Evolutionary conservation across 2,329 filamentous ascomycete species (phyloP).

Genomic region (Tolypocladium inflatum): DNA sequence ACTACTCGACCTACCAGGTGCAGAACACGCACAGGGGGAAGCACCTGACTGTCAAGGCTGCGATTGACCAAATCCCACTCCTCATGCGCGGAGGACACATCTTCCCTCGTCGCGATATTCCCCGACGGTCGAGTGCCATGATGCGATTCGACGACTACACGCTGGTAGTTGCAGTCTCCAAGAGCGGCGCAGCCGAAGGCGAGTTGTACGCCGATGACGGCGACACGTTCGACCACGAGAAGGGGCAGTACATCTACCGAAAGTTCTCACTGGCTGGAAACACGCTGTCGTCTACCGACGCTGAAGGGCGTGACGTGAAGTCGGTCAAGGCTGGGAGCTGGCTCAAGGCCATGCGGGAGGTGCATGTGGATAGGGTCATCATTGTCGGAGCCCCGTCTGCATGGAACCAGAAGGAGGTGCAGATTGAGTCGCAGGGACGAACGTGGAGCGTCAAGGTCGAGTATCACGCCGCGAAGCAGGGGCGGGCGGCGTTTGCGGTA

Average conservation of each 20-base stretch:
- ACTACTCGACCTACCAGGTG: slow-evolving; percentile 83
- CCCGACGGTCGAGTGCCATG: slow-evolving; percentile 72
- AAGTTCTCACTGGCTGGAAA: slow-evolving; percentile 58
- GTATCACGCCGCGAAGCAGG: slow-evolving; percentile 41
- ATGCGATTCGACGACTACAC: slow-evolving; percentile 97
- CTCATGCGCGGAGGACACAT: slow-evolving; percentile 92
- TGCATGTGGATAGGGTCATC: slow-evolving; percentile 75
- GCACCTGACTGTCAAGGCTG: slow-evolving; percentile 59
- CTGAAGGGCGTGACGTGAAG: slow-evolving; percentile 43
- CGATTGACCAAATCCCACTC: slow-evolving; percentile 78
- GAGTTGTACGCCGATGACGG: slow-evolving; percentile 89
- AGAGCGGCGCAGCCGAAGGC: slow-evolving; percentile 54
- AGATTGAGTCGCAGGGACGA: slow-evolving; percentile 43
- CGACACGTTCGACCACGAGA: slow-evolving; percentile 79
- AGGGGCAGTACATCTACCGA: slow-evolving; percentile 82
- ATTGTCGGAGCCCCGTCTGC: slow-evolving; percentile 66
- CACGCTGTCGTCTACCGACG: slow-evolving; percentile 60
- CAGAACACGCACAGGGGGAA: slow-evolving; percentile 63
- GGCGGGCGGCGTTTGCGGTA: slow-evolving; percentile 40
- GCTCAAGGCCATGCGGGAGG: slow-evolving; percentile 67
- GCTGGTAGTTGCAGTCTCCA: slow-evolving; percentile 63
- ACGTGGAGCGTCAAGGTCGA: slow-evolving; percentile 50
- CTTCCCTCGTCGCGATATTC: slow-evolving; percentile 79
- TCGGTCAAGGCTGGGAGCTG: slow-evolving; percentile 56
- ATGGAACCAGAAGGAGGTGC: slow-evolving; percentile 59